phyloP scores from a whole-genome alignment of 1,139 yeast species.

The Nadsonia commutata region DNA sequence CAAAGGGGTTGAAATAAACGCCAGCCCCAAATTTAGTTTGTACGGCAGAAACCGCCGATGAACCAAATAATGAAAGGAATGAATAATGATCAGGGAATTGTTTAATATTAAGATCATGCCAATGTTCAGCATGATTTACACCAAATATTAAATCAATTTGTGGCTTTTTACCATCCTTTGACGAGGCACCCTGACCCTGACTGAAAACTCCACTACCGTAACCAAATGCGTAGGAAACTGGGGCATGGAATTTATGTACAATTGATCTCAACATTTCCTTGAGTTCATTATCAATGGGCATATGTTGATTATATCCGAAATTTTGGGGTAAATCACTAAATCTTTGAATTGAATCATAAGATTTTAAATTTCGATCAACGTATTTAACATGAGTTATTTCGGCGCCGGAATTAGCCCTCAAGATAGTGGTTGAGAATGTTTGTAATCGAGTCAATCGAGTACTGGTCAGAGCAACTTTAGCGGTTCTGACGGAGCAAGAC shows the following conservation, averaged over 20 bases:
- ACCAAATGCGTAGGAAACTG: conserved; percentile 67
- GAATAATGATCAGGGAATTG: conserved; percentile 70
- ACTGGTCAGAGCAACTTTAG: too few relatives aligned
- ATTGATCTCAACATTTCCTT: conserved; percentile 36
- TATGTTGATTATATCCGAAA: conserved; percentile 45
- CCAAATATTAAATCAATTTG: conserved; percentile 85
- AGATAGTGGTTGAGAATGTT: too few relatives aligned
- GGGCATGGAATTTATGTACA: conserved; percentile 47
- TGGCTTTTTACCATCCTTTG: conserved; percentile 27
- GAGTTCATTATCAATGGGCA: conserved; percentile 31
- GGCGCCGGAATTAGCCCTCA: too few relatives aligned
- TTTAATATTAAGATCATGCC: conserved; percentile 59
- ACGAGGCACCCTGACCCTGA: conserved; percentile 38
- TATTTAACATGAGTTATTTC: too few relatives aligned
- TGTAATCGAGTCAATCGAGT: too few relatives aligned
- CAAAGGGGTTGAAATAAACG: conserved; percentile 85
- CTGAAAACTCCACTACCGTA: conserved; percentile 92
- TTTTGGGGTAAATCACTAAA: conserved; percentile 37
- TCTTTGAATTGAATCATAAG: conserved; percentile 19
- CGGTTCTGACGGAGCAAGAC: too few relatives aligned
- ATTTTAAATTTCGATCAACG: conserved; percentile 14
- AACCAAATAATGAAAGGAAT: conserved; percentile 43
- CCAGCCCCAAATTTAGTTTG: conserved; percentile 71
- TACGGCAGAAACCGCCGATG: conserved; percentile 40
- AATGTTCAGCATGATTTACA: conserved; percentile 55